Percentiles rank a stretch among this genome's conserved stretches.
phyloP scores from a whole-genome alignment of 176 grass and related monocot genomes.

The Musa itinerans region DNA sequence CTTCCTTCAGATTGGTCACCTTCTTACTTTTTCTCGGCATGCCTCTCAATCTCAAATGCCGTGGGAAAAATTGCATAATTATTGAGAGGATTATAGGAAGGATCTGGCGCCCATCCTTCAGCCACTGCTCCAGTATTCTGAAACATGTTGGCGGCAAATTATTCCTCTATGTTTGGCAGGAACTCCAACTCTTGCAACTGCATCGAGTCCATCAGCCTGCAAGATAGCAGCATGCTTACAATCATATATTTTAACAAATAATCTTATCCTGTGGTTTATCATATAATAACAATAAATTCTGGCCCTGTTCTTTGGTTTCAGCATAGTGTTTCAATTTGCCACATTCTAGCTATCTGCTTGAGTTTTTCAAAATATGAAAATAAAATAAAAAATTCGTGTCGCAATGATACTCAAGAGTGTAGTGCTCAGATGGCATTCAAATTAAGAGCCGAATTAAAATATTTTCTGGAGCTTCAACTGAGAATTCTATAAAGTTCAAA shows the following conservation, averaged over 20 bases:
- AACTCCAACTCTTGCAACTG: constrained; percentile 9
- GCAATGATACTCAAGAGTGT: no score
- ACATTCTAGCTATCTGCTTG: no score
- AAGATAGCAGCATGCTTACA: not conserved
- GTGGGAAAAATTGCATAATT: constrained; percentile 79
- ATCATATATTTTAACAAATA: no score
- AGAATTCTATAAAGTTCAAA: no score
- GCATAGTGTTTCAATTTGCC: no score
- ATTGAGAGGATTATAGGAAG: constrained; percentile 73
- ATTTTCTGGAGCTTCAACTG: no score
- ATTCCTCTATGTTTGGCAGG: constrained; percentile 78
- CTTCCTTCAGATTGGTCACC: constrained; percentile 44
- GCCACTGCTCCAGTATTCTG: constrained; percentile 63
- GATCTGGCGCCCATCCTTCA: constrained; percentile 64
- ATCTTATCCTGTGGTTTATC: no score
- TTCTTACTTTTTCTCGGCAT: constrained; percentile 29
- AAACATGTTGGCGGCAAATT: constrained; percentile 45
- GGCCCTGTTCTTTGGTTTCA: no score
- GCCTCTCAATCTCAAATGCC: constrained; percentile 40
- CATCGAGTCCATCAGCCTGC: constrained; percentile 35
- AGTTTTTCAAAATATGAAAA: not conserved
- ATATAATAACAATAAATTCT: no score
- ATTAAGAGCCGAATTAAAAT: no score
- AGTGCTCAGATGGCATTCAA: no score
- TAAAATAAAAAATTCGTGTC: not conserved